A percentile compares a stretch with the other conserved stretches of the same genome.
These are phyloP conservation scores for Raphanus sativus DNA, from an alignment of 345 rosid species.

Conservation along the genomic window DNA sequence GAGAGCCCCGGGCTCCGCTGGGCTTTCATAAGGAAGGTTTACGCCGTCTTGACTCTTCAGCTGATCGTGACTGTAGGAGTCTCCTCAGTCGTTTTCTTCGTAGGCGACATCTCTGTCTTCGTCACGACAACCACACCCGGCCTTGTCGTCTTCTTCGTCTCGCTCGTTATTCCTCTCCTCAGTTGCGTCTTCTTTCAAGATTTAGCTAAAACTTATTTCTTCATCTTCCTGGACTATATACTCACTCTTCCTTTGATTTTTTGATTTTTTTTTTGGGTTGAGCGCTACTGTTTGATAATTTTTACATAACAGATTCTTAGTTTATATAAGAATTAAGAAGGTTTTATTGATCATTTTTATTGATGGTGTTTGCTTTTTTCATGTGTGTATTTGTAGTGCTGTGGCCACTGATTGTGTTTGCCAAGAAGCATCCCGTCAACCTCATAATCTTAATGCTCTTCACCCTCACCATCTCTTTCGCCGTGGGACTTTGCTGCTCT, in stretches of 20 bases:
- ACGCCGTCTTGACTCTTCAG: slow-evolving; percentile 50
- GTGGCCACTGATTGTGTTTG: slow-evolving; percentile 46
- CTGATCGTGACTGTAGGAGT: slow-evolving; percentile 46
- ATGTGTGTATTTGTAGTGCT: slow-evolving; percentile 44
- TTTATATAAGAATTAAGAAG: too few species aligned
- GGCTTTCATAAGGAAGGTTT: slow-evolving; percentile 66
- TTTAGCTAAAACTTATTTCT: too few species aligned
- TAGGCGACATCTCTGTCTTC: slow-evolving; percentile 45
- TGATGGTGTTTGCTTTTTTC: background rate
- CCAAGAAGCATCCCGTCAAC: slow-evolving; percentile 59
- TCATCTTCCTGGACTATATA: background rate
- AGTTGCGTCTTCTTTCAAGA: slow-evolving; percentile 29
- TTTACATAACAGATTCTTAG: too few species aligned
- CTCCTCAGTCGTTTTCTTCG: slow-evolving; percentile 44
- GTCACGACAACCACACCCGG: slow-evolving; percentile 42
- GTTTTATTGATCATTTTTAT: background rate
- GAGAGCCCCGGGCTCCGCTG: slow-evolving; percentile 64
- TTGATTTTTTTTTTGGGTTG: background rate
- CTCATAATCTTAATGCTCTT: slow-evolving; percentile 52
- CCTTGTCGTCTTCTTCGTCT: slow-evolving; percentile 37
- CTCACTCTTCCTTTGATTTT: background rate
- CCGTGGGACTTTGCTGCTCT: slow-evolving; percentile 57
- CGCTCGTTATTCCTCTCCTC: slow-evolving; percentile 43
- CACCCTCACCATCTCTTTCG: slow-evolving; percentile 50
- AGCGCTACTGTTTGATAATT: background rate